Evolutionary conservation across 2,329 filamentous ascomycete genomes (phyloP), one percentile per base, ranked within the genome.

Genomic region (Pseudocercospora fuligena): DNA sequence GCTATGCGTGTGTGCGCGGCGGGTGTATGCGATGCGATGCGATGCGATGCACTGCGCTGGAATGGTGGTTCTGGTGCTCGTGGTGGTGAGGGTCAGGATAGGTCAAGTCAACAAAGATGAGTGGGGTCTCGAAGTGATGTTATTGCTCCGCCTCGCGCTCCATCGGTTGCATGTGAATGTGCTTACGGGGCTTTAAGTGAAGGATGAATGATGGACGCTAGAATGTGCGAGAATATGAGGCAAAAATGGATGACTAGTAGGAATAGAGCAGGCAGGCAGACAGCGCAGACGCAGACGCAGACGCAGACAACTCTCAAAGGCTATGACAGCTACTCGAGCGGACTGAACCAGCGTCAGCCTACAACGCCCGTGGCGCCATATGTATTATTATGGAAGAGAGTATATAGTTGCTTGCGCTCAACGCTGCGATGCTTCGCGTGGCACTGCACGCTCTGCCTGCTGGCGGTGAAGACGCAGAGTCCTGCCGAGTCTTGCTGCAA

Each of bases 361-460:
- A 25, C 47, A 27, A 54, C 21, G 51, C 51, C 36, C 51, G 51
- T 54, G 51, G 51, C 51, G 51, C 51, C 51, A 54, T 54, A 27
- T n/a, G 27, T 29, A 29, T 29, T 54, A 27, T 9, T 27, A 54
- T 25, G 14, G 25, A 12, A 23, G 51, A 11, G 46, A 49, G 12
- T 54, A n/a, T n/a, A n/a, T n/a, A 2, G 51, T 31, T 54, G 25
- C 16, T 54, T 40, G 36, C 36, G 46, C 46, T 49, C 46, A 9
- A 49, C 46, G n/a, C 5, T 12, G 46, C 9, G 25, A 31, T 27
- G 23, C 31, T 12, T 47, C 57, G 21, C 57, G 57, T 60, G 57
- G 57, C 57, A 60, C 57, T 29, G 57, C 57, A 60, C 57, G 57
- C 57, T 23, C 57, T 21, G 51, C 51, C 23, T 54, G 51, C 51